Evolutionary conservation across 331 rosid genomes (phyloP).

Genomic region (Malus hybrid): DNA sequence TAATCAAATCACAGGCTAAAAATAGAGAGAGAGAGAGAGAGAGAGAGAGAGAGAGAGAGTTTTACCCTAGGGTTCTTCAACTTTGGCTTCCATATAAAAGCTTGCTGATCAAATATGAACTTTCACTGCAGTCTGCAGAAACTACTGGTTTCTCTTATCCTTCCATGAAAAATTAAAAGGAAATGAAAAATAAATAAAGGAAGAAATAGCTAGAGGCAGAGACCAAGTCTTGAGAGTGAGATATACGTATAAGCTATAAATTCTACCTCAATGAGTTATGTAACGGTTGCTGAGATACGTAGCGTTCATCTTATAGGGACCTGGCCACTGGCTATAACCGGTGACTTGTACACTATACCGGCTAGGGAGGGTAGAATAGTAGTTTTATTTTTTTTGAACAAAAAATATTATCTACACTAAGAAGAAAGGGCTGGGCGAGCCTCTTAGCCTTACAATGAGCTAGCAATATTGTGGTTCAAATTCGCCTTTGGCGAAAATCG

Average conservation of each 20-base stretch:
- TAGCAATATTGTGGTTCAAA: no score
- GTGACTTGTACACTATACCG: neutral
- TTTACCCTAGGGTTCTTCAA: neutral
- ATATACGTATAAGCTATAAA: conserved; percentile 16
- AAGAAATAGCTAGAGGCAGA: neutral
- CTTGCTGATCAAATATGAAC: neutral
- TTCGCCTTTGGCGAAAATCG: fast-evolving
- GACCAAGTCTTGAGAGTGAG: neutral
- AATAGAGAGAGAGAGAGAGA: neutral
- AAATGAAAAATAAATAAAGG: neutral
- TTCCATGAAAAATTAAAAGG: neutral
- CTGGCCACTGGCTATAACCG: conserved; percentile 11
- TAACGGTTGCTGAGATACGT: neutral
- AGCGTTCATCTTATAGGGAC: conserved; percentile 9
- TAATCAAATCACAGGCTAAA: neutral
- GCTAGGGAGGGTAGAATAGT: neutral
- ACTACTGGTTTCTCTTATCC: neutral
- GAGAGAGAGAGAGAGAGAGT: neutral
- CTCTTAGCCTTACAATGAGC: fast-evolving
- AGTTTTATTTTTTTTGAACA: no score
- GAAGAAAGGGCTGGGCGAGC: fast-evolving
- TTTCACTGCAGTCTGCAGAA: neutral
- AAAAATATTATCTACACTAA: no score
- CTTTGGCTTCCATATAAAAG: neutral
- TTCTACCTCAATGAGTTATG: conserved; percentile 2